phyloP scores from a whole-genome alignment of 1,284 basidiomycete species.

The Ceratobasidium sp. region DNA sequence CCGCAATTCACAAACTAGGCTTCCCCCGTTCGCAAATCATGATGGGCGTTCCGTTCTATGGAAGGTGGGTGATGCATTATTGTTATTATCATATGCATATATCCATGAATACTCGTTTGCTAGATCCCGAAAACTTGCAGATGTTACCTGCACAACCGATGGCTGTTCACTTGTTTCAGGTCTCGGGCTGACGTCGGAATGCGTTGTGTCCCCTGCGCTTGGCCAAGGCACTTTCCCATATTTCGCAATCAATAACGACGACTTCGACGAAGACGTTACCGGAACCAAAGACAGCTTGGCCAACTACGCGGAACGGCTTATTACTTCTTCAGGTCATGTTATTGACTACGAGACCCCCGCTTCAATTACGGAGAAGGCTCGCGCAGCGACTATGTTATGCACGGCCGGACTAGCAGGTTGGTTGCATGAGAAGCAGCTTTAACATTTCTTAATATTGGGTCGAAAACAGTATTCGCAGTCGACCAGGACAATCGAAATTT shows the following conservation, averaged over 20 bases:
- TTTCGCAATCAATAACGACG: slow-evolving; percentile 8
- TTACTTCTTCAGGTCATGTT: slow-evolving; percentile 22
- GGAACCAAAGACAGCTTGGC: neutral
- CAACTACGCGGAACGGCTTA: slow-evolving; percentile 7
- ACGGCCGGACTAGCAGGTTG: slow-evolving; percentile 8
- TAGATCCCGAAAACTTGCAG: slow-evolving; percentile 10
- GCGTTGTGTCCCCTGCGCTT: neutral
- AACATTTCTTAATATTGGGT: neutral
- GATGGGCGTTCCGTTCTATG: slow-evolving; percentile 40
- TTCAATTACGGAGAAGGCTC: slow-evolving; percentile 28
- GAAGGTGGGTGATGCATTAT: slow-evolving; percentile 1
- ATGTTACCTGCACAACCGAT: slow-evolving; percentile 16
- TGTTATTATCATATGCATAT: neutral
- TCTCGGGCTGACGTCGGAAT: slow-evolving; percentile 22
- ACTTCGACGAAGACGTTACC: neutral
- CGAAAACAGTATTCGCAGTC: slow-evolving; percentile 13
- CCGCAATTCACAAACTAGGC: slow-evolving; percentile 24
- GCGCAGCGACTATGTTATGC: slow-evolving; percentile 29
- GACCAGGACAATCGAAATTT: slow-evolving; percentile 35
- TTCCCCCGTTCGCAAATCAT: slow-evolving; percentile 26
- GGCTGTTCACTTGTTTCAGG: slow-evolving; percentile 21
- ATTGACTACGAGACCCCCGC: slow-evolving; percentile 33
- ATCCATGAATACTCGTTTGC: neutral
- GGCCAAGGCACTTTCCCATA: slow-evolving; percentile 38
- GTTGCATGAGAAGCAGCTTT: neutral